phyloP scores from a whole-genome alignment of 78 protist genomes.

The Monosiga brevicollis region DNA sequence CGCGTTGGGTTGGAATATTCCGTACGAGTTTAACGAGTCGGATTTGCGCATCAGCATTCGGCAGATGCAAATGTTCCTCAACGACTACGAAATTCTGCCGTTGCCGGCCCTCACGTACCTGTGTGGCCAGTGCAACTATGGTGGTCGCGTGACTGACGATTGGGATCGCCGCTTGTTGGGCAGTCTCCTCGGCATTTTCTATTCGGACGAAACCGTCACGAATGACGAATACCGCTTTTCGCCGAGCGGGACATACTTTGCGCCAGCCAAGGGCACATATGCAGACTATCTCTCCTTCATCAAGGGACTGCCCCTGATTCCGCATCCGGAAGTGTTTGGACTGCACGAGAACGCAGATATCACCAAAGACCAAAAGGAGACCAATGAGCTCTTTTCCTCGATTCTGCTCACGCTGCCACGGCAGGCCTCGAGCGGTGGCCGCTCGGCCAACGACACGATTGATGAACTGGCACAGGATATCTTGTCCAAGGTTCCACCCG shows the following conservation, averaged over 20 bases:
- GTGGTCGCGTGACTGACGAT: constrained; percentile 79
- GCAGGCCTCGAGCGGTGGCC: not conserved
- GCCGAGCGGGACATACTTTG: constrained; percentile 19
- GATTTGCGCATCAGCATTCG: constrained; percentile 48
- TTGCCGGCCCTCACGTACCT: constrained; percentile 36
- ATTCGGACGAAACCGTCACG: not conserved
- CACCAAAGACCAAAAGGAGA: constrained; percentile 34
- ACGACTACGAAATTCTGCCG: constrained; percentile 24
- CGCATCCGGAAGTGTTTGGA: constrained; percentile 72
- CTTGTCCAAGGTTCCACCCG: not conserved
- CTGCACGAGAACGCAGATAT: constrained; percentile 82
- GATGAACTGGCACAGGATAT: not conserved
- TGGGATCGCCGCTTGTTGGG: constrained; percentile 47
- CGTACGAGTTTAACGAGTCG: constrained; percentile 69
- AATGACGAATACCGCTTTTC: constrained; percentile 39
- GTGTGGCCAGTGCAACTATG: constrained; percentile 64
- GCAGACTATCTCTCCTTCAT: constrained; percentile 25
- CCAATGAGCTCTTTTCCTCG: constrained; percentile 29
- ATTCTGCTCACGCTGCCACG: constrained; percentile 40
- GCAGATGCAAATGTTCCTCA: constrained; percentile 43
- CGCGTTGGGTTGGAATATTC: constrained; percentile 77
- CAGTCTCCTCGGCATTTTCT: constrained; percentile 1
- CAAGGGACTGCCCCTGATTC: constrained; percentile 49
- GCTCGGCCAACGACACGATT: not conserved
- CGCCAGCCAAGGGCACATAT: constrained; percentile 35